These are phyloP conservation scores for Trichoderma koningiopsis DNA, from an alignment of 2,329 filamentous ascomycete species.

Conservation along the genomic window DNA sequence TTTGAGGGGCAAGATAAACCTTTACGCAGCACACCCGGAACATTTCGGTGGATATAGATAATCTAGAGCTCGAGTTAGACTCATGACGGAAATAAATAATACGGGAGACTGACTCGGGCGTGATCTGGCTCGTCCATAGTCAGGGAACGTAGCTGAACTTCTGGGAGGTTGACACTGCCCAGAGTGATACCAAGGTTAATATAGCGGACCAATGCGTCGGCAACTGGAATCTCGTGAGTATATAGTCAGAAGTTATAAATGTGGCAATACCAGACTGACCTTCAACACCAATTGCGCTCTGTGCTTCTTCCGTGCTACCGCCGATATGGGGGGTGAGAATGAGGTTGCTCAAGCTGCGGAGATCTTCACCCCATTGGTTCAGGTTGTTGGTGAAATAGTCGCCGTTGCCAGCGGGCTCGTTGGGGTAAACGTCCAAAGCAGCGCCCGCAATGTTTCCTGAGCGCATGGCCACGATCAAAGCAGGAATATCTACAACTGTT, in stretches of 20 bases:
- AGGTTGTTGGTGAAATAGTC: constrained; percentile 88
- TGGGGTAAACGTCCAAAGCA: constrained; percentile 94
- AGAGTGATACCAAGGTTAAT: constrained; percentile 93
- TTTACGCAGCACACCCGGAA: constrained; percentile 89
- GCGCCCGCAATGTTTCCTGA: constrained; percentile 87
- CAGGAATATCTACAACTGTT: constrained; percentile 90
- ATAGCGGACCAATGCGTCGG: constrained; percentile 84
- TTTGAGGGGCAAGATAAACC: constrained; percentile 47
- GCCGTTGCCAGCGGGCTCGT: constrained; percentile 91
- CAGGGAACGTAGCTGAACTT: constrained; percentile 85
- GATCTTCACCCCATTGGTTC: constrained; percentile 82
- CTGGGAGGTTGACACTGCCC: constrained; percentile 95
- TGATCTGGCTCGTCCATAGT: constrained; percentile 88
- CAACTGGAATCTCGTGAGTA: constrained; percentile 54
- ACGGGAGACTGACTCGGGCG: constrained; percentile 63
- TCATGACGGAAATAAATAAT: not conserved
- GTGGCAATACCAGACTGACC: constrained; percentile 42
- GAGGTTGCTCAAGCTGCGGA: constrained; percentile 83
- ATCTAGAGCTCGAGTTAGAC: constrained; percentile 51
- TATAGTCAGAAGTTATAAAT: not conserved
- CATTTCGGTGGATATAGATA: constrained; percentile 95
- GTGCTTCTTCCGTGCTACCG: constrained; percentile 95
- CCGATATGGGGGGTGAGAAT: constrained; percentile 97
- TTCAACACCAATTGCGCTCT: constrained; percentile 93
- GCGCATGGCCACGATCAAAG: constrained; percentile 84